Evolutionary conservation across 2,329 filamentous ascomycete species (phyloP), one percentile per base, ranked within the genome.

Genomic region (Pezicula rhizophila): DNA sequence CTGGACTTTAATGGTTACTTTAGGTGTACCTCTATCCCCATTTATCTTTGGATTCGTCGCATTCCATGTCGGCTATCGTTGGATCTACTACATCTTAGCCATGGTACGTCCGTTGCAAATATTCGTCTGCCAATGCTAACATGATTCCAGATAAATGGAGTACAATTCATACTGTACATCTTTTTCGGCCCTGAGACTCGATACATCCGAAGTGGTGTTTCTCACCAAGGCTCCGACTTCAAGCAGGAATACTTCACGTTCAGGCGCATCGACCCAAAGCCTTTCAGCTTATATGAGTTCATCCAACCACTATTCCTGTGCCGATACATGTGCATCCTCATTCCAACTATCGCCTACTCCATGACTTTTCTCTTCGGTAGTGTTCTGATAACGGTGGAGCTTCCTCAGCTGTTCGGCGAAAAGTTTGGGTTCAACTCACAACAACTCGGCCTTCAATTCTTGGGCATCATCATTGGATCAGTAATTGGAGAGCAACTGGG

Each of bases 401-500:
- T 83, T 4, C 79, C 79, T 1, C 77, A 81, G 49, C 68, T 83
- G 1, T 78, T 80, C 52, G 68, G 71, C 5, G 63, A 69, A 31
- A 75, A 76, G 51, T 84, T 80, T 50, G 68, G 68, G 12, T 73
- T 83, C 64, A 76, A 80, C 56, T 57, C 76, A 0, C 71, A 82
- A 59, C 73, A 81, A 50, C 68, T 82, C 6, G 79, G 79, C 0
- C 69, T 83, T 2, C 78, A 82, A 50, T 79, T 78, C 55, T 64
- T 81, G 7, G 72, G 72, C 3, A 66, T 81, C 42, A 77, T 83
- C 43, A 68, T 82, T 31, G 79, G 80, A 2, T 74, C 72, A 1
- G 66, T 78, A 7, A 66, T 82, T 8, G 79, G 79, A 17, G 79
- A 83, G 60, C 77, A 79, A 57, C 58, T 81, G 7, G 78, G 77